Base-by-base conservation (phyloP, 176 grass and related monocot species). In the Lolium perenne region DNA sequence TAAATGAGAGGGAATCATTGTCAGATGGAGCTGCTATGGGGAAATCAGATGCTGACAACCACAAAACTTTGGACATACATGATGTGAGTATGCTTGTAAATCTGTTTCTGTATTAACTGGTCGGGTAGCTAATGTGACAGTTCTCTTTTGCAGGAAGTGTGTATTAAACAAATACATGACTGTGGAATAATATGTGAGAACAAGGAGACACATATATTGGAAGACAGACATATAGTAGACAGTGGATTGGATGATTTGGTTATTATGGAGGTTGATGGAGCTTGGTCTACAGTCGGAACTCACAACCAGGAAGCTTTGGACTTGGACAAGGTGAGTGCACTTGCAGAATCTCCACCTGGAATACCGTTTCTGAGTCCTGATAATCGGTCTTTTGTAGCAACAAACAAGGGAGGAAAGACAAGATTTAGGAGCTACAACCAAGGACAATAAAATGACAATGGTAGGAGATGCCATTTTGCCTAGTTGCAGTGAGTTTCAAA, bases 371-470 rank as follows among this genome's bases (percentile, higher is more conserved):
- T 23, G 1, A 74, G 38, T 79, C 74, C 58, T 87, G 49, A 86
- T 72, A 69, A 47, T 51, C 79, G 38, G 15, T 68, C 41, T 26
- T 91, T 51, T 91, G 48, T 76, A 86, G 87, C 83, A 92, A 76
- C 58, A 76, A 82, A 60, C 67, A 84, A 76, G 45, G 21, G 83
- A 92, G 67, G 80, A 38, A 74, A 67, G 58, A 68, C 46, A 70
- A 14, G 58, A 86, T 79, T 25, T 48, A 49, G 85, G 38, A 83
- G n/a, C 48, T 59, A 83, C 53, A 75, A 47, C 10, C 47, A 81
- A 87, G 79, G 74, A 59, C 47, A 80, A 25, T 3, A 80, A 80
- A 87, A 56, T 63, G 18, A 25, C 77, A 67, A 40, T 79, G 18
- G 22, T 7, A 15, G 25, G 78, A 48, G 38, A 83, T 67, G 79